Evolutionary conservation across 1,284 basidiomycete species (phyloP), one percentile per base, ranked within the genome.

Genomic region (Albatrellus sp.): DNA sequence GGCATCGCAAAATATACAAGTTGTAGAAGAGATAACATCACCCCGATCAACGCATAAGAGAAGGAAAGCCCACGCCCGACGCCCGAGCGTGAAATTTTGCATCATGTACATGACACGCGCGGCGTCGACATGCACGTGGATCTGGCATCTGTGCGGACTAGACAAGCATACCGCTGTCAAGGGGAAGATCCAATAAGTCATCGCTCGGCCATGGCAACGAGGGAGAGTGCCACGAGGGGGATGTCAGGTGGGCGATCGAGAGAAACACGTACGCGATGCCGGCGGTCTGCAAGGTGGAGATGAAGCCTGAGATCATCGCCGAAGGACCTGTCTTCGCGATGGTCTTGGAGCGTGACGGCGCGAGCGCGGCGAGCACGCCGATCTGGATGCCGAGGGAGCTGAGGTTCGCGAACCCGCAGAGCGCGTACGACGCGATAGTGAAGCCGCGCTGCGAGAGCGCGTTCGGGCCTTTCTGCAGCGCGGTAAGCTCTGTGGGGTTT

Each of bases 321-420:
- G 81, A 84, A 12, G 72, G 58, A 11, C 85, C 85, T 44, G 85
- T 72, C 2, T 67, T 69, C 16, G 85, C 78, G 54, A 92, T 90
- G 49, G 75, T 66, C 56, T 73, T 81, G 42, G 70, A 69, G 50
- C 80, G 74, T 17, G 76, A 76, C n/a, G 90, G 90, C 16, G 88
- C 85, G 47, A 93, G 70, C 35, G 87, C 86, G 49, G 77, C 71
- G 42, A 93, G 72, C 54, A 93, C 89, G 62, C 90, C 91, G 49
- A 93, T 83, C 63, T 92, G 88, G 57, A 93, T 90, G 61, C 90
- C 91, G 36, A 91, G 66, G 32, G 86, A 89, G 49, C 80, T 74
- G 34, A 90, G 68, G 65, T 94, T 94, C 46, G 88, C 89, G 58
- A 94, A 94, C 9, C 90, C 90, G 60, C 90, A 92, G 36, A 90